phyloP scores from a whole-genome alignment of 73 alveolate species.

The Effrenium voratum region DNA sequence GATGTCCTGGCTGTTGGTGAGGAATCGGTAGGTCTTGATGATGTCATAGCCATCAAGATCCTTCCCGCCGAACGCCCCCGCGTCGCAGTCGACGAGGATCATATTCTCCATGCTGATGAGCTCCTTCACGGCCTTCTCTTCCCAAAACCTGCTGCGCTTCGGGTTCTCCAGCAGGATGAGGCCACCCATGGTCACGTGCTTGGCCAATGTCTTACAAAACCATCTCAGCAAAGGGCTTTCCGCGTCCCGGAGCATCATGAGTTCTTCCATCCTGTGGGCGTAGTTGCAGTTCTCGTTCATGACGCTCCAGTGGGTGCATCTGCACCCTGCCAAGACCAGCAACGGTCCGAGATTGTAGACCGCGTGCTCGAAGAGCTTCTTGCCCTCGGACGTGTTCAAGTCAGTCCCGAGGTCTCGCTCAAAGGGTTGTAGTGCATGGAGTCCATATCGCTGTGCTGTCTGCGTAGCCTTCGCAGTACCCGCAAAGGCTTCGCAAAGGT shows the following conservation, averaged over 20 bases:
- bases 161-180: background rate
- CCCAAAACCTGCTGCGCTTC: background rate
- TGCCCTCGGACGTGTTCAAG: too few relatives aligned
- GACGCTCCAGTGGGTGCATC: background rate
- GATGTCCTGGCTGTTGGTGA: background rate
- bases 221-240: background rate
- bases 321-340: background rate
- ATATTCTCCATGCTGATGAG: background rate
- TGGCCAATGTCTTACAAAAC: background rate
- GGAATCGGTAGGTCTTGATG: background rate
- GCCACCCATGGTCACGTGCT: background rate
- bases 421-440: background rate
- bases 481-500: background rate
- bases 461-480: background rate
- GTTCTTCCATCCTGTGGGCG: background rate
- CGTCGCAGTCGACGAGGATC: background rate
- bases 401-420: background rate
- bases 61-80: background rate
- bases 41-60: background rate
- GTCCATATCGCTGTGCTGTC: background rate
- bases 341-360: background rate
- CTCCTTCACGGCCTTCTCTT: background rate
- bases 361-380: too few relatives aligned
- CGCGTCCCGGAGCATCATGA: background rate
- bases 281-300: background rate